Evolutionary conservation across 306 rosid species (phyloP), one percentile per base, ranked within the genome.

Genomic region (Casuarina equisetifolia): DNA sequence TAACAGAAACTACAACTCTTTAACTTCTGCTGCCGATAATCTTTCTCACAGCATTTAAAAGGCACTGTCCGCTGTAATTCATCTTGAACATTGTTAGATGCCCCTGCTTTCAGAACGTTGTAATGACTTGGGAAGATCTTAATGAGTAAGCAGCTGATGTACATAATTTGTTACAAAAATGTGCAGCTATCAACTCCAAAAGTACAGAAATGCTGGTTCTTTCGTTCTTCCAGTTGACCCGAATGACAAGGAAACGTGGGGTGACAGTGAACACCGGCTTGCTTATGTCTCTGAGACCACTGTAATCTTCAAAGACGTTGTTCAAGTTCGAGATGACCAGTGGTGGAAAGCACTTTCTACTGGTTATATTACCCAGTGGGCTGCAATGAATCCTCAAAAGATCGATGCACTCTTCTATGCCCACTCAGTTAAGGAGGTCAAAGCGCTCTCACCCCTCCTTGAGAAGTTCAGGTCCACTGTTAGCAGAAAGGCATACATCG

Each of bases 251-350:
- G 99, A 95, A 86, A 95, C 97, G 15, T 95, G 97, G 99, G 99
- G 99, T 59, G 98, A 95, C 17, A 92, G 97, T 80, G 99, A 95
- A 79, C 99, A 95, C 80, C 87, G 99, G 72, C 91, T 95, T 4
- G 97, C 99, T 19, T 95, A 95, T 67, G 98, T 95, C 39, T 92
- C 99, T 0, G 99, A 92, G 86, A 95, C 99, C 68, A 95, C 99
- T 43, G 99, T 95, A 67, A 95, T 95, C 42, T 95, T 95, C 88
- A 95, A 95, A 73, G 97, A 92, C 84, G 76, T 91, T 67, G 97
- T 95, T 85, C 92, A 88, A 80, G 99, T 92, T 13, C 84, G 99
- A 35, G 99, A 95, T 72, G 97, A 95, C 70, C 99, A 95, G 69
- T 95, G 99, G 99, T 95, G 99, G 97, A 89, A 87, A 80, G 98